Evolutionary conservation across 1,139 yeast species (phyloP).

Genomic region (Pichiaceae sp.): DNA sequence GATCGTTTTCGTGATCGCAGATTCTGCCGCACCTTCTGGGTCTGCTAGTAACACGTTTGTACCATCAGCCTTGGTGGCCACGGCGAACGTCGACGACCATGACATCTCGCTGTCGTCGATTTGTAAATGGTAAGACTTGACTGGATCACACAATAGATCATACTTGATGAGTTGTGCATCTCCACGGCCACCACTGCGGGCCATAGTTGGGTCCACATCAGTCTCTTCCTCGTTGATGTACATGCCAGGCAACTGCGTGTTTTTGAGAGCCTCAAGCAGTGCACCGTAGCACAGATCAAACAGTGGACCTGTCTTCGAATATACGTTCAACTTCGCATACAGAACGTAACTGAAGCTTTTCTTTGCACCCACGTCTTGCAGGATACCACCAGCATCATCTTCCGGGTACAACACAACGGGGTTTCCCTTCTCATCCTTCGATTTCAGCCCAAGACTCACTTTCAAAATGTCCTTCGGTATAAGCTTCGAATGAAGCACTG

Average conservation of each 20-base stretch:
- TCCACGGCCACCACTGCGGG: constrained; percentile 12
- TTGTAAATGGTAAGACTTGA: constrained; percentile 24
- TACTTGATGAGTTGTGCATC: constrained; percentile 6
- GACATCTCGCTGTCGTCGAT: constrained; percentile 31
- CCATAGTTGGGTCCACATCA: constrained; percentile 30
- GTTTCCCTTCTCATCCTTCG: constrained; percentile 23
- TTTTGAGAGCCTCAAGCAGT: constrained; percentile 52
- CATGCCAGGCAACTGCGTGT: constrained; percentile 57
- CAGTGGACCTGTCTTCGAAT: constrained; percentile 75
- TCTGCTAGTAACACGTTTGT: constrained; percentile 50
- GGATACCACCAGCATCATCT: constrained; percentile 24
- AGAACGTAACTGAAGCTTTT: constrained; percentile 54
- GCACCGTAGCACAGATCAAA: constrained; percentile 74
- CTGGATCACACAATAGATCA: constrained; percentile 36
- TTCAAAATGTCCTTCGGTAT: constrained; percentile 38
- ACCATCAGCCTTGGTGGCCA: constrained; percentile 8
- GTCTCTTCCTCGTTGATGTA: constrained; percentile 51
- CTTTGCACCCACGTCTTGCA: constrained; percentile 25
- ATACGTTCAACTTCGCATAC: constrained; percentile 68
- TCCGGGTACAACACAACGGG: constrained; percentile 32
- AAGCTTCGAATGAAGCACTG: constrained; percentile 45
- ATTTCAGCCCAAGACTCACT: constrained; percentile 45
- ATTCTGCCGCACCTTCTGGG: constrained; percentile 76
- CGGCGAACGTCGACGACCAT: constrained; percentile 58
- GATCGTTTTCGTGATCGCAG: constrained; percentile 38